Percentiles rank a stretch among this genome's conserved stretches.
Conservation (phyloP, 495 filamentous ascomycete species). For the Durotheca rogersii region DNA sequence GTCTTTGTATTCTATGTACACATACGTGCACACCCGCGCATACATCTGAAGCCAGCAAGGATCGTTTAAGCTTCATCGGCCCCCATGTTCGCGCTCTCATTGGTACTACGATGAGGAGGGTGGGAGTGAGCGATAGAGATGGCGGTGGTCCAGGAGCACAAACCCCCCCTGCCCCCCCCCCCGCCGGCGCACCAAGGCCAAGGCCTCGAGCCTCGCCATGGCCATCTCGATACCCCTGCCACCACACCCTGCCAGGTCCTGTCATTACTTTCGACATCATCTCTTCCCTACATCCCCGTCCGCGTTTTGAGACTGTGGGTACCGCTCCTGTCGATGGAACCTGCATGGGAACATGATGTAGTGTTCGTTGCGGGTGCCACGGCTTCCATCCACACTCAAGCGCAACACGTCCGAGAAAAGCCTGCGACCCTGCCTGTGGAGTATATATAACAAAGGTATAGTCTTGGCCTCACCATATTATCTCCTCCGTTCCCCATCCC, state of each 20-base stretch:
- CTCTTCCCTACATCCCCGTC: constrained; percentile 36
- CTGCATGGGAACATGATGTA: constrained; percentile 35
- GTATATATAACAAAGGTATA: constrained; percentile 42
- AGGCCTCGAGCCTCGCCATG: constrained; percentile 25
- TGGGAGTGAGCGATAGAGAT: too few species aligned
- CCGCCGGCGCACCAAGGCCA: constrained; percentile 9
- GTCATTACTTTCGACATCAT: constrained; percentile 39
- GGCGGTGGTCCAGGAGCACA: too few species aligned
- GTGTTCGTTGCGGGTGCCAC: constrained; percentile 35
- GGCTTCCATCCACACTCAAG: constrained; percentile 33
- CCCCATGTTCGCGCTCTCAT: constrained; percentile 13
- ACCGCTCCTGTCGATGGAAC: constrained; percentile 39
- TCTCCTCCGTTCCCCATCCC: constrained; percentile 25
- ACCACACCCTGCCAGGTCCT: constrained; percentile 31
- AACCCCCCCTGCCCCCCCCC: background rate
- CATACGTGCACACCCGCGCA: too few species aligned
- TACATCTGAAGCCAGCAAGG: constrained; percentile 5
- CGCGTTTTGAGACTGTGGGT: constrained; percentile 51
- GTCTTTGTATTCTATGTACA: too few species aligned
- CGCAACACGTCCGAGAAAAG: constrained; percentile 32
- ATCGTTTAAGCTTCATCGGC: constrained; percentile 24
- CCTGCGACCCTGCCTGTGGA: constrained; percentile 35
- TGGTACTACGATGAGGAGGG: background rate
- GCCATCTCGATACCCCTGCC: constrained; percentile 31
- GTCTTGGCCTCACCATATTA: constrained; percentile 41